Evolutionary conservation across 306 rosid genomes (phyloP), one percentile per base, ranked within the genome.

Genomic region (Pachyrhizus erosus): DNA sequence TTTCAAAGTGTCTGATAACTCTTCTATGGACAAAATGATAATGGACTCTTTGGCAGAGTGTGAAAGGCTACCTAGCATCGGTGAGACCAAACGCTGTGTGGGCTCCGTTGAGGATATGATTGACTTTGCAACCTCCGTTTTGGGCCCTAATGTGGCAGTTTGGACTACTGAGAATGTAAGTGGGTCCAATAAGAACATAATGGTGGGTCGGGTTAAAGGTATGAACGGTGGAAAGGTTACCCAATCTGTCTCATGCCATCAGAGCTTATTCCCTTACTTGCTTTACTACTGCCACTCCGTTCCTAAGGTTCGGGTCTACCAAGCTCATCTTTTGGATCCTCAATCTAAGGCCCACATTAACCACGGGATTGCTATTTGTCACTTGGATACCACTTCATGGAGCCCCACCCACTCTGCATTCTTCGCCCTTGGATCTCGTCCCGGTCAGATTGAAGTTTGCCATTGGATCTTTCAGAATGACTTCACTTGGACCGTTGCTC

Each of bases 251-350:
- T 94, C 97, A 0, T 94, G 98, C 29, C 98, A 94, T 11, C 97
- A 92, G 83, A 94, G 97, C 65, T 42, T 92, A 78, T 94, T 89
- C 24, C 97, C 98, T 2, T 92, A 92, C 79, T 67, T 94, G 21
- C 86, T 94, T 1, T 92, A 94, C 26, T 94, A 94, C 54, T 94
- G 98, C 49, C 98, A 94, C 87, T 94, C 98, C 0, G 98, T 94
- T 0, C 98, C 97, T 0, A 94, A 87, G 67, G 98, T 94, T 48
- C 94, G 97, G 66, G 97, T 92, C 2, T 94, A 94, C 80, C 85
- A 91, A 77, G 97, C 94, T 17, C 97, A 94, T 80, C 79, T 94
- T 13, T 58, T 90, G 64, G 92, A 94, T 54, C 87, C 92, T 29
- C 71, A 5, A 48, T 26, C 88, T 0, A 92, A 92, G 84, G 72